These are phyloP conservation scores for Haematococcus sp. DNA, from an alignment of 139 green algal species.

Conservation along the genomic window DNA sequence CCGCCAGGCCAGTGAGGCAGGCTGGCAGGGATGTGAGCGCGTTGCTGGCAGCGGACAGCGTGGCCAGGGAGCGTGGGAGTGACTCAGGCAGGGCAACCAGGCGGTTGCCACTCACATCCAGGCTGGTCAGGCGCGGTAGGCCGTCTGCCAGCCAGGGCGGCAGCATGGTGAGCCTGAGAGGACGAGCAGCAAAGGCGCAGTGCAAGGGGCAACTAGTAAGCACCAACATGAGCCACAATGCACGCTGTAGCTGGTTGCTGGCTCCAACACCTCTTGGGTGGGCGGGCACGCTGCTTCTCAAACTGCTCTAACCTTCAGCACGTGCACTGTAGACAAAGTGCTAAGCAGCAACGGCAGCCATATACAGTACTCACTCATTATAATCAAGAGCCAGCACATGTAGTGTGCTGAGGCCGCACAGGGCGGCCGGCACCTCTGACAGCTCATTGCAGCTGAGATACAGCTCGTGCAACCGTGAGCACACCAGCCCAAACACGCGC, in stretches of 20 bases:
- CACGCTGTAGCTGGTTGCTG: too few species aligned
- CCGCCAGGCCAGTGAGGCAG: constrained; percentile 15
- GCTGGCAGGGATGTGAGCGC: not conserved
- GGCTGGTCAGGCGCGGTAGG: constrained; percentile 23
- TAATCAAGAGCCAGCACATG: constrained; percentile 51
- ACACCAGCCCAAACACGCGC: not conserved
- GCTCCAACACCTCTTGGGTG: too few species aligned
- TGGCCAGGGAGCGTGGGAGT: not conserved
- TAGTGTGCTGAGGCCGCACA: constrained; percentile 21
- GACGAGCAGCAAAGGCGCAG: too few species aligned
- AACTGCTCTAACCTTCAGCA: too few species aligned
- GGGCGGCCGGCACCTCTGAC: constrained; percentile 6
- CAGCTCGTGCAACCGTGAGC: constrained; percentile 16
- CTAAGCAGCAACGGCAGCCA: too few species aligned
- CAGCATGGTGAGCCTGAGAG: constrained; percentile 14
- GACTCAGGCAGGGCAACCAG: constrained; percentile 46
- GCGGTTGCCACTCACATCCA: constrained; percentile 51
- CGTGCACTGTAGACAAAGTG: too few species aligned
- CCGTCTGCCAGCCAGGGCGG: constrained; percentile 12
- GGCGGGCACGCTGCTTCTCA: too few species aligned
- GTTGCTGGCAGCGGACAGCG: constrained; percentile 1
- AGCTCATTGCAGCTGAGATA: constrained; percentile 37
- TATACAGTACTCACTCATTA: constrained; percentile 27
- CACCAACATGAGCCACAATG: too few species aligned
- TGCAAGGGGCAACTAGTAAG: too few species aligned